Evolutionary conservation across 2,329 filamentous ascomycete species (phyloP).

Genomic region (Aspergillus arachidicola): DNA sequence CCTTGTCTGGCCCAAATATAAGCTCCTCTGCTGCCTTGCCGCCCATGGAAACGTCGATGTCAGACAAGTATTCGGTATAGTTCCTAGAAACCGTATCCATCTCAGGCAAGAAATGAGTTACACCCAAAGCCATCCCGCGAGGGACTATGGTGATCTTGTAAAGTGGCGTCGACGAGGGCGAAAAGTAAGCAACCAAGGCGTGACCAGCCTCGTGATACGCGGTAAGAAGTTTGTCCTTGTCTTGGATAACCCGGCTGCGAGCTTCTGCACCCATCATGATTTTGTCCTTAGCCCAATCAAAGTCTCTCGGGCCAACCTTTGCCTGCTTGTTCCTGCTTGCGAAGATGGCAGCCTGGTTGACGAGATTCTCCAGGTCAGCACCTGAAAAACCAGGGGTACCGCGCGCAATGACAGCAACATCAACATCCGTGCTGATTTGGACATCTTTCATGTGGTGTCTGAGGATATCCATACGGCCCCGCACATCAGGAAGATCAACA

Average conservation of each 20-base stretch:
- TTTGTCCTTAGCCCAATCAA: conserved; percentile 98
- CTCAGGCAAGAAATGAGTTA: conserved; percentile 84
- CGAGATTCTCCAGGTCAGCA: conserved; percentile 92
- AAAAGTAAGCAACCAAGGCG: conserved; percentile 84
- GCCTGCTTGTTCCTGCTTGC: conserved; percentile 84
- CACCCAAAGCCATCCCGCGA: conserved; percentile 79
- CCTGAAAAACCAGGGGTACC: conserved; percentile 91
- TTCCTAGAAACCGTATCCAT: conserved; percentile 90
- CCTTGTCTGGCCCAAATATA: conserved; percentile 85
- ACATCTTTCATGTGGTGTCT: conserved; percentile 94
- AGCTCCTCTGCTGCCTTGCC: conserved; percentile 89
- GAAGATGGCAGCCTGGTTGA: conserved; percentile 92
- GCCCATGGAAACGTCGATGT: conserved; percentile 79
- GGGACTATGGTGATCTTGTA: conserved; percentile 99
- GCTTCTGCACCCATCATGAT: conserved; percentile 96
- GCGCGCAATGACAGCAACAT: conserved; percentile 79
- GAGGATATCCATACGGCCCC: conserved; percentile 88
- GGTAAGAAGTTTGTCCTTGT: conserved; percentile 94
- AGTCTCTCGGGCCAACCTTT: conserved; percentile 74
- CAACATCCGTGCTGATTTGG: conserved; percentile 76
- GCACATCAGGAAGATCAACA: conserved; percentile 88
- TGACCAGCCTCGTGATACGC: conserved; percentile 96
- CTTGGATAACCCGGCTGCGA: conserved; percentile 83
- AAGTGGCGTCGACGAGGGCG: conserved; percentile 72
- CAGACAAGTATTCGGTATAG: conserved; percentile 79